Evolutionary conservation across 306 rosid species (phyloP).

Genomic region (Malus orientalis): DNA sequence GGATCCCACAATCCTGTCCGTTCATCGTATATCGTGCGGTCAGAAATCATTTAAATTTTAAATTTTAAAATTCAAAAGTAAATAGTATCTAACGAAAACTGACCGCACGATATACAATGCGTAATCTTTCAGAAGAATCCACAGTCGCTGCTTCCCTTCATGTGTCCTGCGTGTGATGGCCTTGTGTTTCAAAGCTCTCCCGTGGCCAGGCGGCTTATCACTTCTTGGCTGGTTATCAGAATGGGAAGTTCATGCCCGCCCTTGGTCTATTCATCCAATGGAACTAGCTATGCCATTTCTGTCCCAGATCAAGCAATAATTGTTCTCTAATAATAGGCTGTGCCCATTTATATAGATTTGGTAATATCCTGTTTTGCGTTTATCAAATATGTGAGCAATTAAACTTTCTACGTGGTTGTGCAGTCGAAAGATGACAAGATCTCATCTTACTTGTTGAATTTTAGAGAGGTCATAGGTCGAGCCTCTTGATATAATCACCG

Average conservation of each 20-base stretch:
- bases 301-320: constrained; percentile 23
- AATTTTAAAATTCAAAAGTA: too few relatives aligned
- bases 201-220: constrained; percentile 50
- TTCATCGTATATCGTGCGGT: too few relatives aligned
- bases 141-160: background rate
- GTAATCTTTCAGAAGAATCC: background rate
- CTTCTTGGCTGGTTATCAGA: constrained; percentile 38
- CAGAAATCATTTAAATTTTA: too few relatives aligned
- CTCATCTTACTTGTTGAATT: constrained; percentile 35
- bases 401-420: constrained; percentile 1
- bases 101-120: too few relatives aligned
- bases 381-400: background rate
- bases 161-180: background rate
- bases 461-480: background rate
- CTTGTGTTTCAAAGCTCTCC: constrained; percentile 28
- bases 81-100: too few relatives aligned
- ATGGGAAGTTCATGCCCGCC: constrained; percentile 31
- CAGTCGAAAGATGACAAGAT: constrained; percentile 36
- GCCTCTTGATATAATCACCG: background rate
- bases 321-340: background rate
- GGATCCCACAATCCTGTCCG: too few relatives aligned
- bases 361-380: background rate
- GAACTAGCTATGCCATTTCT: constrained; percentile 30
- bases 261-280: constrained; percentile 23
- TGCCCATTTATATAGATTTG: background rate